Conservation (phyloP, 2,329 filamentous ascomycete genomes). For the Paecilomyces sp. region DNA sequence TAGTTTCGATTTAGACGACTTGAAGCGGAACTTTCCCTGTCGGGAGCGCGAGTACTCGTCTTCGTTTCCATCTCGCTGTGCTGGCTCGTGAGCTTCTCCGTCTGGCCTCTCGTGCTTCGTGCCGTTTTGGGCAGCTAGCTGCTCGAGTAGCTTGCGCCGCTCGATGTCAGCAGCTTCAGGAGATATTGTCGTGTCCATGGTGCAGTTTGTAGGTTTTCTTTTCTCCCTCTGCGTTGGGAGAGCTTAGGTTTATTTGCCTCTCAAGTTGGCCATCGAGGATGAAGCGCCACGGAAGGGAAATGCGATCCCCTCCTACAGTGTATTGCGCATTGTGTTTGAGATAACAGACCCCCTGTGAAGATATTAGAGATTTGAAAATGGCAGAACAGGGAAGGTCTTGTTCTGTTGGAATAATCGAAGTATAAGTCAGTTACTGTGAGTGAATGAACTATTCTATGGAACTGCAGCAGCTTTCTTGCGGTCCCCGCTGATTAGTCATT, state of each 20-base stretch:
- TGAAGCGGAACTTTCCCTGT: conserved; percentile 27
- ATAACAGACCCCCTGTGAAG: no score
- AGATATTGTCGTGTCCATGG: not conserved
- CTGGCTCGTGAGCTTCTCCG: not conserved
- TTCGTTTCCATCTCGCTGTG: conserved; percentile 2
- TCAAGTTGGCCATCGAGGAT: not conserved
- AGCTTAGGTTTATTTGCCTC: not conserved
- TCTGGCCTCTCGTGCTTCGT: not conserved
- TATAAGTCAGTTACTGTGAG: no score
- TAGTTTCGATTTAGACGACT: conserved; percentile 14
- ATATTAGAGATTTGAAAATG: not conserved
- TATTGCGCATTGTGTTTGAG: not conserved
- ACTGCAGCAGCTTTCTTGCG: no score
- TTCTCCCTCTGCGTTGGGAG: not conserved
- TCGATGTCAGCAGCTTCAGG: not conserved
- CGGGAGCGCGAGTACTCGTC: conserved; percentile 11
- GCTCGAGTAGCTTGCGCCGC: not conserved
- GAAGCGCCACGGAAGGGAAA: not conserved
- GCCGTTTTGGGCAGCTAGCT: not conserved
- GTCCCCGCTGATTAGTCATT: no score
- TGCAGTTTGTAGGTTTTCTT: not conserved
- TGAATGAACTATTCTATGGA: no score
- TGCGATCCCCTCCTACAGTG: not conserved
- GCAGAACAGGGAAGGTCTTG: no score
- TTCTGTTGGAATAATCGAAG: no score